phyloP scores from a whole-genome alignment of 2,329 filamentous ascomycete species.

The Coleophoma eucalyptorum region DNA sequence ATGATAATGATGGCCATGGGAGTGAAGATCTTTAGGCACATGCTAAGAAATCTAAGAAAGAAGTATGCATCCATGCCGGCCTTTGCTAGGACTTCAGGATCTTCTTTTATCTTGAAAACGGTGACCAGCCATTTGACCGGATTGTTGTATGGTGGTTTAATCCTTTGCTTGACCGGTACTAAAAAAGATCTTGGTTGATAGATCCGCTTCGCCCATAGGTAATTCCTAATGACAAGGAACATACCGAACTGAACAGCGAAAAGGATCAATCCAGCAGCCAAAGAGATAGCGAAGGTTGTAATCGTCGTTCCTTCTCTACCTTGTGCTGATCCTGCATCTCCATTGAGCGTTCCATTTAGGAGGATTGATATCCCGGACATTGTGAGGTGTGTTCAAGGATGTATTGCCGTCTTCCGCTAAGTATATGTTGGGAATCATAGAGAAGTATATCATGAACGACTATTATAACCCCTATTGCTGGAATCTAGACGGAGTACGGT shows the following conservation, averaged over 20 bases:
- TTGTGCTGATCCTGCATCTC: conserved; percentile 23
- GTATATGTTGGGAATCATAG: neutral
- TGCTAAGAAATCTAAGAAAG: conserved; percentile 22
- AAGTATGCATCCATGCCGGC: conserved; percentile 26
- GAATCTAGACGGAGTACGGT: too few relatives aligned
- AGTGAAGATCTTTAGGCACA: conserved; percentile 25
- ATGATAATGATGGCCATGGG: conserved; percentile 23
- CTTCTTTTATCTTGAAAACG: conserved; percentile 21
- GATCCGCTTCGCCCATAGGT: conserved; percentile 22
- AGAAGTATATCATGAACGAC: too few relatives aligned
- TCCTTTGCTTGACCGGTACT: conserved; percentile 22
- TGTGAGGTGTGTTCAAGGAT: neutral
- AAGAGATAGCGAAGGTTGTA: conserved; percentile 23
- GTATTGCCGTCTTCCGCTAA: conserved; percentile 8
- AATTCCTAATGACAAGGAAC: conserved; percentile 22
- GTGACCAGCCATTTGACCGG: conserved; percentile 22
- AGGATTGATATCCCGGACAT: conserved; percentile 11
- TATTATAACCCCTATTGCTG: too few relatives aligned
- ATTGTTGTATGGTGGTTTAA: conserved; percentile 22
- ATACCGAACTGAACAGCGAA: conserved; percentile 20
- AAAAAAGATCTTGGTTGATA: conserved; percentile 24
- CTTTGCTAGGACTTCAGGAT: conserved; percentile 14
- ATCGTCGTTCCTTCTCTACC: conserved; percentile 22
- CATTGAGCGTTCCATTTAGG: conserved; percentile 20
- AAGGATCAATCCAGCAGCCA: conserved; percentile 23